Evolutionary conservation across 2,329 filamentous ascomycete genomes (phyloP).

Genomic region (Eutypa lata): DNA sequence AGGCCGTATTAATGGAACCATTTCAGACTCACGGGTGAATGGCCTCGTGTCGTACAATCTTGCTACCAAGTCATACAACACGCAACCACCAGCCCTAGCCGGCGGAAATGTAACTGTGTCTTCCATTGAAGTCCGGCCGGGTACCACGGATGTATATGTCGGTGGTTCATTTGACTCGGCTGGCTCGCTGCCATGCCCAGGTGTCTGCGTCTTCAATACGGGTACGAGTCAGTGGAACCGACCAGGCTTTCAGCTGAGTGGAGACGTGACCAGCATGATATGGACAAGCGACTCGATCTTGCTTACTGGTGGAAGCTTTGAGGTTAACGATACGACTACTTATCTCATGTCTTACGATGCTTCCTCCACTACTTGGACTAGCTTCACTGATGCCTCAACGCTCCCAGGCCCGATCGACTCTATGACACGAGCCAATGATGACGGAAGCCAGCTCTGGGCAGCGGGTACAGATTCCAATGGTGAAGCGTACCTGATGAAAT

Average conservation of each 20-base stretch:
- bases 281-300: slow-evolving; percentile 74
- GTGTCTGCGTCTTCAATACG: slow-evolving; percentile 76
- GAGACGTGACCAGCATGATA: slow-evolving; percentile 67
- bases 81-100: slow-evolving; percentile 72
- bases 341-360: slow-evolving; percentile 73
- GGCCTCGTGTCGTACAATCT: slow-evolving; percentile 83
- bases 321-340: slow-evolving; percentile 60
- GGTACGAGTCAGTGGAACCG: slow-evolving; percentile 72
- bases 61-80: slow-evolving; percentile 56
- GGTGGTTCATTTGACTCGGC: slow-evolving; percentile 82
- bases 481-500: slow-evolving; percentile 77
- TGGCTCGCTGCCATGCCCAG: slow-evolving; percentile 77
- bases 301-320: slow-evolving; percentile 75
- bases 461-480: slow-evolving; percentile 63
- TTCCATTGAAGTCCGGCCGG: slow-evolving; percentile 69
- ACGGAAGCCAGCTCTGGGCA: slow-evolving; percentile 76
- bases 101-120: slow-evolving; percentile 72
- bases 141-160: slow-evolving; percentile 74
- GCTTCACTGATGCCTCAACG: slow-evolving; percentile 56
- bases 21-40: slow-evolving; percentile 60
- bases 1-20: slow-evolving; percentile 70
- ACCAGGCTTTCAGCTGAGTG: slow-evolving; percentile 69
- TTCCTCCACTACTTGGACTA: slow-evolving; percentile 63
- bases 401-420: slow-evolving; percentile 80
- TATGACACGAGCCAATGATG: slow-evolving; percentile 69